These are phyloP conservation scores for Trichaptum fuscoviolaceum DNA, from an alignment of 768 basidiomycete species.

Conservation along the genomic window DNA sequence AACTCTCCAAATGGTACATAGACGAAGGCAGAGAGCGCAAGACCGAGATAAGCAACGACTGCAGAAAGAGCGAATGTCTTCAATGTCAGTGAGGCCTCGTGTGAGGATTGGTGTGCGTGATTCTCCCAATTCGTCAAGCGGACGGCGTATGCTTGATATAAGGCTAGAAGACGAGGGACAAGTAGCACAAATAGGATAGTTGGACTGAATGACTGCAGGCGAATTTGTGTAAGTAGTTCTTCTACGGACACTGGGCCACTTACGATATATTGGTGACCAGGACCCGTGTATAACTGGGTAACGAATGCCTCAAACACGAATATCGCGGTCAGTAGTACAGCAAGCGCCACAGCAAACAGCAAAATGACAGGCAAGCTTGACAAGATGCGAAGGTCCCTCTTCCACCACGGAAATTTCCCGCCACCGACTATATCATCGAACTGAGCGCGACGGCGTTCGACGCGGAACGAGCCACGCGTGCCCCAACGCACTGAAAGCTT, in stretches of 20 bases:
- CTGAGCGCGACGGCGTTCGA: slow-evolving; percentile 66
- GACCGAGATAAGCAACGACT: slow-evolving; percentile 85
- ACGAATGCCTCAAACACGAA: slow-evolving; percentile 91
- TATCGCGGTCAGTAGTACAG: slow-evolving; percentile 68
- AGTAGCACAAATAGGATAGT: slow-evolving; percentile 78
- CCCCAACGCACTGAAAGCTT: slow-evolving; percentile 80
- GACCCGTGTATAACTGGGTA: slow-evolving; percentile 81
- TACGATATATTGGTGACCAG: slow-evolving; percentile 74
- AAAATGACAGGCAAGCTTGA: slow-evolving; percentile 69
- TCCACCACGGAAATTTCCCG: slow-evolving; percentile 59
- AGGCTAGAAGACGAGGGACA: slow-evolving; percentile 71
- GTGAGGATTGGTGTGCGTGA: slow-evolving; percentile 72
- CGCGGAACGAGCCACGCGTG: slow-evolving; percentile 68
- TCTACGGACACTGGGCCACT: slow-evolving; percentile 24
- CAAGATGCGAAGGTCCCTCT: slow-evolving; percentile 59
- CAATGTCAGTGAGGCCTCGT: slow-evolving; percentile 75
- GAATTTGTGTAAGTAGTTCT: background rate
- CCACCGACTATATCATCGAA: slow-evolving; percentile 36
- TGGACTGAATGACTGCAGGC: slow-evolving; percentile 63
- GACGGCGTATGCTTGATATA: slow-evolving; percentile 66
- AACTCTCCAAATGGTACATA: slow-evolving; percentile 92
- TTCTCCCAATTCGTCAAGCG: slow-evolving; percentile 88
- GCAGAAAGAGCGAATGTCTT: slow-evolving; percentile 89
- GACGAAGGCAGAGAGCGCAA: slow-evolving; percentile 91
- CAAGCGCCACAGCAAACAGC: slow-evolving; percentile 65